Conservation (phyloP, 345 rosid genomes). For the Bruguiera gymnorhiza region DNA sequence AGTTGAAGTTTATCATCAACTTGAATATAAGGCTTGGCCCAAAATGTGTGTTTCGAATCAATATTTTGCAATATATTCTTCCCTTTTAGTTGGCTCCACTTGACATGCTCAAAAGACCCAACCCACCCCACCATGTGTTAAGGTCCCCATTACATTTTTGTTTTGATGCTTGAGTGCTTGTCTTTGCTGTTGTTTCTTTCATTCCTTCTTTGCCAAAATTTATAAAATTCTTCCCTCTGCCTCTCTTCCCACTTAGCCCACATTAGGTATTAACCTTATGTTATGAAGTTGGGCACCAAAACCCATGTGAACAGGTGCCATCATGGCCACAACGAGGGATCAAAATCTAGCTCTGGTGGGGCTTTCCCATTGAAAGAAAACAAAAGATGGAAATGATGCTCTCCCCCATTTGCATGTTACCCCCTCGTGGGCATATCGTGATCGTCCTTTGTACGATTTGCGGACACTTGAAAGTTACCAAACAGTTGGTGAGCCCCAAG, state of each 20-base stretch:
- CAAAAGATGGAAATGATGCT: constrained; percentile 19
- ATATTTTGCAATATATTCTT: constrained; percentile 48
- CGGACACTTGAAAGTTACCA: constrained; percentile 34
- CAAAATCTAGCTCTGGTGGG: constrained; percentile 31
- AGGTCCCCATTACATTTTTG: constrained; percentile 69
- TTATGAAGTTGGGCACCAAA: constrained; percentile 21
- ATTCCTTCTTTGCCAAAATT: constrained; percentile 5
- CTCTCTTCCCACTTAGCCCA: constrained; percentile 22
- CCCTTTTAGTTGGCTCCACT: constrained; percentile 58
- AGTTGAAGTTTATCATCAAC: neutral
- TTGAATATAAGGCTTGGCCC: constrained; percentile 15
- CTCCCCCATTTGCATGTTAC: constrained; percentile 44
- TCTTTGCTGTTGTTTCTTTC: constrained; percentile 61
- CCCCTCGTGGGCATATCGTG: constrained; percentile 45
- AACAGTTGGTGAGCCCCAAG: constrained; percentile 18
- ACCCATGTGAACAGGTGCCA: constrained; percentile 42
- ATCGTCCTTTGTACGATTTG: constrained; percentile 39
- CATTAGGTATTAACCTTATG: constrained; percentile 32
- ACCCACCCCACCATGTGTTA: constrained; percentile 68
- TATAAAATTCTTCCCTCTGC: constrained; percentile 1
- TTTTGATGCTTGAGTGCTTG: constrained; percentile 49
- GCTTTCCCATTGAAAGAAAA: constrained; percentile 16
- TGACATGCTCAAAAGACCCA: constrained; percentile 28
- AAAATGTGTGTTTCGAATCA: constrained; percentile 51
- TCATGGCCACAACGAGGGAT: constrained; percentile 30